A percentile compares a stretch with the other conserved stretches of the same genome.
These are phyloP conservation scores for Saccharomycopsis fermentans DNA, from an alignment of 805 yeast species.

Conservation along the genomic window DNA sequence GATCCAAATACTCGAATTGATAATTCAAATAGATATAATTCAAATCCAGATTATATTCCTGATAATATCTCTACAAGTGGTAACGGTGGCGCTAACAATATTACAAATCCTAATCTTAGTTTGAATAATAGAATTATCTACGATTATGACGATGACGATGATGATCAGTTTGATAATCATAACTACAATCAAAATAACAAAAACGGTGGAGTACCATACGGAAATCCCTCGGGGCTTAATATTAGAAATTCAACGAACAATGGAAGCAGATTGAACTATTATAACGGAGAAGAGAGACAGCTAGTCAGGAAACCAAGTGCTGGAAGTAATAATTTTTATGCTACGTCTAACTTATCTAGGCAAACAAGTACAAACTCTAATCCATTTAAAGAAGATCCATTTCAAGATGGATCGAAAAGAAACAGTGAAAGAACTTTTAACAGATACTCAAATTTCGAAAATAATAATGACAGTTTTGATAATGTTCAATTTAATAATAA, in stretches of 20 bases:
- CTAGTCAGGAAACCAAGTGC: neutral
- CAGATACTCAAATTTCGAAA: neutral
- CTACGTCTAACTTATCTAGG: constrained; percentile 9
- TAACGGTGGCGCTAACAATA: neutral
- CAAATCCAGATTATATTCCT: neutral
- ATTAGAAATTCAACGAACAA: neutral
- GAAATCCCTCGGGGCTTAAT: neutral
- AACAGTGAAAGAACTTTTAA: constrained; percentile 3
- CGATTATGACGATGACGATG: constrained; percentile 16
- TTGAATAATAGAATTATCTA: constrained; percentile 18
- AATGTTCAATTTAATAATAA: constrained; percentile 14
- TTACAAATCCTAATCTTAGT: constrained; percentile 16
- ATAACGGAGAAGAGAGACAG: neutral
- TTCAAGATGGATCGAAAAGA: constrained; percentile 6
- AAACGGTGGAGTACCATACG: neutral
- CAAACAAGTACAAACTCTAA: constrained; percentile 16
- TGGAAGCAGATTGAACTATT: neutral
- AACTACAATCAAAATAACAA: neutral
- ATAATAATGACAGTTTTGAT: constrained; percentile 10
- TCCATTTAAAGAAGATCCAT: constrained; percentile 19
- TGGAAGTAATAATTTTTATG: constrained; percentile 7
- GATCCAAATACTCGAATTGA: constrained; percentile 17
- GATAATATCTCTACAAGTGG: neutral
- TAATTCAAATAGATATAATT: constrained; percentile 8
- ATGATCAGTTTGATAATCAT: neutral